Base-by-base conservation (phyloP, 2,329 filamentous ascomycete species). In the Fusarium sp. region DNA sequence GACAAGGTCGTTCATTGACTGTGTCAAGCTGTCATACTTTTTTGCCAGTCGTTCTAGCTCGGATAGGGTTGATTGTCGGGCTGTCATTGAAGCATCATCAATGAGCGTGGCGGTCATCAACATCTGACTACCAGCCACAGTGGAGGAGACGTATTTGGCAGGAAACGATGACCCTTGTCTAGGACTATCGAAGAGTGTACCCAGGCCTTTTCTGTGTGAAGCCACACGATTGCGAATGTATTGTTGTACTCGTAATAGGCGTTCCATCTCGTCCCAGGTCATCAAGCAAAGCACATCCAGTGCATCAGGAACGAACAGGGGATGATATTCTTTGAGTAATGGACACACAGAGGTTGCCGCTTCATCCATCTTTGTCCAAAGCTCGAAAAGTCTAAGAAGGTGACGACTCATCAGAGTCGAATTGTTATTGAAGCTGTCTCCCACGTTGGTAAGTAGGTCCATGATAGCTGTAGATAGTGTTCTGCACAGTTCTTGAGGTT, bases 331-430 rank as follows among this genome's bases (percentile, higher is more conserved):
- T 0, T 55, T 36, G 0, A 93, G 79, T 0, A 92, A 77, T 0
- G 86, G 85, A 52, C 83, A 89, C 1, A 70, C 68, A 0, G 49
- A 17, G 0, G 83, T 79, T 1, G 87, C 86, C n/a, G 77, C 79
- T 17, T 81, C 74, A 69, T 93, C 91, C 78, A 92, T 84, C 3
- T 78, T 74, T 7, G 87, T 77, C 91, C 90, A 93, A 0, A 91
- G 72, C 56, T 89, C 86, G 76, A 92, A 85, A 0, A 90, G 48
- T 13, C 81, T 84, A 3, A 93, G 82, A 1, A 92, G 79, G 38
- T 74, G 54, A 6, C 55, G 65, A 28, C 77, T 79, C 65, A 73
- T 74, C 0, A 81, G 71, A 0, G 77, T 70, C 6, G 84, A 81
- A 4, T 70, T 57, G 0, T 75, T 42, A 1, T 86, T 67, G 58